A percentile compares a stretch with the other conserved stretches of the same genome.
Conservation (phyloP, 768 basidiomycete species). For the Termitomyces titanicus region DNA sequence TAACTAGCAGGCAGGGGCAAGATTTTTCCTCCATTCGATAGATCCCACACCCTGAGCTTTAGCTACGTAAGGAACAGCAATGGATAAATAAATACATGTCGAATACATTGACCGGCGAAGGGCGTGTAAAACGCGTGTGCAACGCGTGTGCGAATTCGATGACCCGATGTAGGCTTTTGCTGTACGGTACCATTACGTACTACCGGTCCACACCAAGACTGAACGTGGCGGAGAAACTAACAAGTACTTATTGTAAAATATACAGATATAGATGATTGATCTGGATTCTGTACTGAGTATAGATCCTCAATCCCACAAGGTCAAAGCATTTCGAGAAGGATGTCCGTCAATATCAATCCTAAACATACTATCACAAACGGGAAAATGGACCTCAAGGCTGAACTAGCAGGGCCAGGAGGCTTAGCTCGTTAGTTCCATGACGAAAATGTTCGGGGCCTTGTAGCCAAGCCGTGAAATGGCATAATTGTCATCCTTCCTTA, state of each 20-base stretch:
- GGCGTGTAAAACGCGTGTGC: not conserved
- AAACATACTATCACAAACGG: not conserved
- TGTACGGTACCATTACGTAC: not conserved
- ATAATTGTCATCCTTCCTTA: slow-evolving; percentile 60
- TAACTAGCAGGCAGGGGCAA: no score
- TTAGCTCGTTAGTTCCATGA: slow-evolving; percentile 60
- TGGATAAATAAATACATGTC: not conserved
- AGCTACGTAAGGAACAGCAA: not conserved
- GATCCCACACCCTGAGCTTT: not conserved
- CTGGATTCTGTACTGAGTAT: not conserved
- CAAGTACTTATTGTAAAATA: not conserved
- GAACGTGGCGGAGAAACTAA: not conserved
- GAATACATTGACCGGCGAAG: no score
- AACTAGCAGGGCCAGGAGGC: not conserved
- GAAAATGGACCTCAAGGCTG: not conserved
- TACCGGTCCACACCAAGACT: no score
- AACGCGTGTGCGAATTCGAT: not conserved
- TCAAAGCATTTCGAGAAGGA: not conserved
- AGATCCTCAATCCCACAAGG: not conserved
- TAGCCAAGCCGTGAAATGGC: slow-evolving; percentile 61
- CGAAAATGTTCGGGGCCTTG: slow-evolving; percentile 74
- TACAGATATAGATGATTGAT: not conserved
- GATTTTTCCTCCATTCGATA: no score
- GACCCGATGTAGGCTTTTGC: not conserved
- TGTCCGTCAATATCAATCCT: not conserved